Base-by-base conservation (phyloP, 176 grass and related monocot species). In the Pontederia crassipes region DNA sequence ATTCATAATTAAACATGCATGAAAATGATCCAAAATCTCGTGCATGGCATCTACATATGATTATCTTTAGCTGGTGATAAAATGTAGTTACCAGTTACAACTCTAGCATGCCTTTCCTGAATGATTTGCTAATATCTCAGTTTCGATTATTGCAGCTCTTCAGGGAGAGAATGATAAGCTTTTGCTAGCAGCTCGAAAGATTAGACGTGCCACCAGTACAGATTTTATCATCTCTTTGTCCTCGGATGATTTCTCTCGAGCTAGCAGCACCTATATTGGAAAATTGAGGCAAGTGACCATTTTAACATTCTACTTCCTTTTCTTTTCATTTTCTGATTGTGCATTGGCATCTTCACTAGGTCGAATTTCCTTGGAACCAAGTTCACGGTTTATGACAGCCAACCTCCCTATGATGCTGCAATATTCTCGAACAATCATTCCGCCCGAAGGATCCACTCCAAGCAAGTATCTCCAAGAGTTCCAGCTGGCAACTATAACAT, bases 331-430 rank as follows among this genome's bases (percentile, higher is more conserved):
- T 69, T 53, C 58, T 57, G 3, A 56, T 5, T 15, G 24, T 15
- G 32, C 13, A 74, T 74, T 16, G 58, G 75, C 35, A 65, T 74
- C 20, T 81, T 59, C 67, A 61, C 45, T 73, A 98, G 93, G 76
- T 89, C 84, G 11, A 98, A 98, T 74, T 98, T 98, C 66, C 85
- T 98, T 0, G 93, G 93, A 55, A 98, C 93, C 57, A 98, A 98
- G 75, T 98, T 98, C 74, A 98, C 82, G 2, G 81, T 98, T 65
- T 89, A 82, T 26, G 93, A 98, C 48, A 86, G 84, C 68, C 93
- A 92, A 57, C 82, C 93, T 70, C 88, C 93, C 57, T 69, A 71
- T 52, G 76, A 85, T 71, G 74, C 70, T 29, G 74, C 47, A 45
- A 49, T 79, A 11, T 72, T 83, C 58, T 76, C 77, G 4, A 77